Evolutionary conservation across 2,329 filamentous ascomycete genomes (phyloP).

Genomic region (Hypoxylon sp.): DNA sequence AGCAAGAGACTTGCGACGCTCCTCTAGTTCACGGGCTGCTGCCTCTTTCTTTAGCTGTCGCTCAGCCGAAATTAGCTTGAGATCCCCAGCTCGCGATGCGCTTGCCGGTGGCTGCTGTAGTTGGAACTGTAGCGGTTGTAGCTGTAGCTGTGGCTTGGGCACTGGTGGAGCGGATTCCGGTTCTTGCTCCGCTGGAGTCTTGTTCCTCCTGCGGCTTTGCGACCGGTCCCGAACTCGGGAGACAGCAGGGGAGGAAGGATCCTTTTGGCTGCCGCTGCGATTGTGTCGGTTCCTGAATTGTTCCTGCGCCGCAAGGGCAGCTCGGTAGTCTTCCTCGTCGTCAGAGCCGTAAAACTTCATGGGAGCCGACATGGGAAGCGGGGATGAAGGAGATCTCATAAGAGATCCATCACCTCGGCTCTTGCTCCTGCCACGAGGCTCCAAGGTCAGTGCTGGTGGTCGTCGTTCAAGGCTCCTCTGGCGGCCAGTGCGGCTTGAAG

Average conservation of each 20-base stretch:
- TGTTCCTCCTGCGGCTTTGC: conserved; percentile 56
- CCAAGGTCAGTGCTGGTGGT: conserved; percentile 61
- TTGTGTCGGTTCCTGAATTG: conserved; percentile 69
- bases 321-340: conserved; percentile 75
- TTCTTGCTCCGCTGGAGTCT: conserved; percentile 51
- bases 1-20: conserved; percentile 86
- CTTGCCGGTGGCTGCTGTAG: conserved; percentile 18
- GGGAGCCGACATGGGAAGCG: conserved; percentile 79
- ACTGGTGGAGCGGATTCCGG: conserved; percentile 50
- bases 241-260: conserved; percentile 53
- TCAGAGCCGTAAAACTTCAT: conserved; percentile 70
- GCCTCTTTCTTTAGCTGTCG: conserved; percentile 78
- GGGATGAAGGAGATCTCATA: conserved; percentile 82
- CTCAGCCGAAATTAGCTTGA: conserved; percentile 71
- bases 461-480: conserved; percentile 64
- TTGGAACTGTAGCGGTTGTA: conserved; percentile 27
- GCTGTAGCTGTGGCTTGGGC: conserved; percentile 29
- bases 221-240: conserved; percentile 57
- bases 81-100: conserved; percentile 66
- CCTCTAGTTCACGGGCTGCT: conserved; percentile 88
- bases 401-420: conserved; percentile 71
- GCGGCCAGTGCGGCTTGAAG: conserved; percentile 65
- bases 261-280: conserved; percentile 63
- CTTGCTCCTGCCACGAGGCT: conserved; percentile 74
- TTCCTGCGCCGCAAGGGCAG: conserved; percentile 68